phyloP scores from a whole-genome alignment of 495 filamentous ascomycete species.

The Annulohypoxylon bovei region DNA sequence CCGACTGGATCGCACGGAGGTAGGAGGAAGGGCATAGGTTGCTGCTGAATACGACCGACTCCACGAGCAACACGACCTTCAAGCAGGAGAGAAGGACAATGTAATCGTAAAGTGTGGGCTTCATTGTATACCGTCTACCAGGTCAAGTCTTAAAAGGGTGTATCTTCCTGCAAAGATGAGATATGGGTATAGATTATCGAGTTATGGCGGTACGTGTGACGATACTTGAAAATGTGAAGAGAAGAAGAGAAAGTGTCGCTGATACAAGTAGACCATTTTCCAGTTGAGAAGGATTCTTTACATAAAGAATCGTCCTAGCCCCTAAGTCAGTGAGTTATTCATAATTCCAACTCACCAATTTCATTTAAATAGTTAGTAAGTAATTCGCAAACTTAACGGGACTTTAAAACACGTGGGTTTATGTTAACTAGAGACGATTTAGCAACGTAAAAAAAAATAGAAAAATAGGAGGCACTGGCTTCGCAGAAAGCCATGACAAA shows the following conservation, averaged over 20 bases:
- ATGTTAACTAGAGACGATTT: neutral
- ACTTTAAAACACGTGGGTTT: neutral
- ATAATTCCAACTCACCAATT: neutral
- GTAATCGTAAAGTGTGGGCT: neutral
- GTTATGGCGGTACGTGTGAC: neutral
- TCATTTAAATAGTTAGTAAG: neutral
- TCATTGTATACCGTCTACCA: neutral
- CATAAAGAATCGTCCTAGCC: neutral
- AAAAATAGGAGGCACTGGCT: neutral
- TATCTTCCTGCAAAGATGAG: neutral
- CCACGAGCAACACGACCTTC: neutral
- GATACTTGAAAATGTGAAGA: neutral
- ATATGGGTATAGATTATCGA: neutral
- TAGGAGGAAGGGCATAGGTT: neutral
- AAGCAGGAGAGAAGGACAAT: neutral
- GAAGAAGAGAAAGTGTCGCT: neutral
- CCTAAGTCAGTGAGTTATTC: neutral
- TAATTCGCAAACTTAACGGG: neutral
- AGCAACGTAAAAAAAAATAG: neutral
- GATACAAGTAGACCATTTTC: neutral
- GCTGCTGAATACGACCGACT: neutral
- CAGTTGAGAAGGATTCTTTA: neutral
- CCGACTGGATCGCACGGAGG: neutral
- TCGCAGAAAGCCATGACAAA: neutral
- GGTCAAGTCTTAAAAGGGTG: neutral